These are phyloP conservation scores for Boletus smithii DNA, from an alignment of 1,284 basidiomycete genomes.

Conservation along the genomic window DNA sequence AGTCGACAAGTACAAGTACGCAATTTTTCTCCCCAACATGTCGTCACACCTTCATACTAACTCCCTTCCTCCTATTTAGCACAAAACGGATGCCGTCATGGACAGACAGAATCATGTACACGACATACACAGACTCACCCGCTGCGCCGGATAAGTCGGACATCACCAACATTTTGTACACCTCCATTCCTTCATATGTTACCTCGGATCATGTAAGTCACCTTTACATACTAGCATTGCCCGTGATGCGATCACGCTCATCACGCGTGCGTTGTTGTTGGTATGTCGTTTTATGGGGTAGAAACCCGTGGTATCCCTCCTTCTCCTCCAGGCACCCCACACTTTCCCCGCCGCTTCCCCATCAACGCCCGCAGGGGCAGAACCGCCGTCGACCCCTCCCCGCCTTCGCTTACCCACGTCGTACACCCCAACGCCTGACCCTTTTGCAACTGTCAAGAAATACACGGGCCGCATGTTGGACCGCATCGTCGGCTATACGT, in stretches of 20 bases:
- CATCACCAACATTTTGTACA: slow-evolving; percentile 67
- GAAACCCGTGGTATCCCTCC: slow-evolving; percentile 52
- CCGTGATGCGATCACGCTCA: slow-evolving; percentile 2
- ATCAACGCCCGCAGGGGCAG: slow-evolving; percentile 5
- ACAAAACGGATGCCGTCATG: slow-evolving; percentile 82
- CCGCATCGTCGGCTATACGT: slow-evolving; percentile 67
- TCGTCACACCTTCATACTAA: slow-evolving; percentile 4
- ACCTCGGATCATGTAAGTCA: slow-evolving; percentile 68
- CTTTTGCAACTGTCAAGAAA: slow-evolving; percentile 53
- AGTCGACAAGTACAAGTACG: slow-evolving; percentile 74
- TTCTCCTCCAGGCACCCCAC: slow-evolving; percentile 15
- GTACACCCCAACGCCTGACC: slow-evolving; percentile 52
- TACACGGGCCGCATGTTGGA: slow-evolving; percentile 65
- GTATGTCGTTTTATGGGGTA: slow-evolving; percentile 3
- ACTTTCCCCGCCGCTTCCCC: slow-evolving; percentile 8
- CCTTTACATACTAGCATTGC: neutral
- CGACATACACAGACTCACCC: slow-evolving; percentile 70
- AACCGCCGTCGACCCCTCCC: slow-evolving; percentile 32
- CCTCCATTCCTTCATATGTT: slow-evolving; percentile 71
- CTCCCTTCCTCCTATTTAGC: slow-evolving; percentile 40
- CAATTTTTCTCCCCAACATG: slow-evolving; percentile 1
- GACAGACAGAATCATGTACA: slow-evolving; percentile 92
- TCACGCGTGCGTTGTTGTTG: neutral
- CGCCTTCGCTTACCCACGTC: slow-evolving; percentile 48
- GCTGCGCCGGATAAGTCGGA: slow-evolving; percentile 48